Evolutionary conservation across 768 basidiomycete genomes (phyloP), one percentile per base, ranked within the genome.

Genomic region (Leccinum longicurvipes): DNA sequence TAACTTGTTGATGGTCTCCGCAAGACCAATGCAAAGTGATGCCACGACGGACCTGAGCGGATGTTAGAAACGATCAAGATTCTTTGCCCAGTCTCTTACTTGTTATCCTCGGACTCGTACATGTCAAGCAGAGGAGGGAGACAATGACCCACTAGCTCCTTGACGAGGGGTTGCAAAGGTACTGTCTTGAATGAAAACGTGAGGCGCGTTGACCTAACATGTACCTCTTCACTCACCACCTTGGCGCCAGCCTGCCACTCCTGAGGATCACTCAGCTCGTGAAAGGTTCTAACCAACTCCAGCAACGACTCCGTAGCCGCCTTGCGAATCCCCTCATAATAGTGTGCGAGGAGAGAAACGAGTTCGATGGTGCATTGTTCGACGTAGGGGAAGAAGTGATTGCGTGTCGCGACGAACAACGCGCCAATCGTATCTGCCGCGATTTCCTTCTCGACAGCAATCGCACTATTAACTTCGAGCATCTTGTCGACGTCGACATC

Each of bases 401-500:
- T 73, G 64, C 85, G 84, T 28, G 91, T 93, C 11, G 89, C 81
- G 28, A 83, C 79, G 69, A 98, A 98, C 59, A 99, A 74, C 32
- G 89, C 87, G 58, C 96, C 94, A 60, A 98, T 87, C 5, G 95
- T 93, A 69, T 98, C 95, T 24, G 93, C 93, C 21, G 97, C 95
- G 57, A 98, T 97, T 78, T 99, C 97, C 74, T 99, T 99, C 79
- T 99, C 97, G 54, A 98, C 93, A 42, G 95, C 95, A 61, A 98
- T 88, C 21, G 94, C 95, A 63, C 89, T 92, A 77, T 94, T 96
- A 59, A 95, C 92, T 59, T 93, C 91, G 67, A 93, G 82, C 73
- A 92, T 79, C 73, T 93, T 92, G 63, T 92, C 91, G 49, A 92
- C 73, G 63, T 93, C 91, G 45, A 91, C 71, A 51, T 93, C 89